These are phyloP conservation scores for Aspergillus japonicus DNA, from an alignment of 2,329 filamentous ascomycete species.

Conservation along the genomic window DNA sequence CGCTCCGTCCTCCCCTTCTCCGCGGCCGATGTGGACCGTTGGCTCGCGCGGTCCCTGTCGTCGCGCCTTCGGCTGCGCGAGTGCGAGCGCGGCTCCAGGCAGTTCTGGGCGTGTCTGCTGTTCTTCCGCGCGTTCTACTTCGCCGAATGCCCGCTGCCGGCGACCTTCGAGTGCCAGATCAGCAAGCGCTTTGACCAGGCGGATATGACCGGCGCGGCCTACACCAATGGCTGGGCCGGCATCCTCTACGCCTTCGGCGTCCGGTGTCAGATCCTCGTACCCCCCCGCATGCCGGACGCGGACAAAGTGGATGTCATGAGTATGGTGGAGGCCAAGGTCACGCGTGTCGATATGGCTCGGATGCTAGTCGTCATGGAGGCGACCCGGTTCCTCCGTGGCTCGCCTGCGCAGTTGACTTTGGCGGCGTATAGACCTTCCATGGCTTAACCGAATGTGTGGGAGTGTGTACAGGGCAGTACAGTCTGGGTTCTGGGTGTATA, in stretches of 20 bases:
- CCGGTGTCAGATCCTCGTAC: slow-evolving; percentile 28
- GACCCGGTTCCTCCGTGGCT: slow-evolving; percentile 27
- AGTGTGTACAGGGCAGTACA: too few relatives aligned
- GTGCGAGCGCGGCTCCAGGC: slow-evolving; percentile 38
- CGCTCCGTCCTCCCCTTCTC: slow-evolving; percentile 51
- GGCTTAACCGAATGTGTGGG: too few relatives aligned
- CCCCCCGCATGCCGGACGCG: slow-evolving; percentile 23
- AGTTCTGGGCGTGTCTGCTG: slow-evolving; percentile 54
- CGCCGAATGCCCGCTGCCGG: slow-evolving; percentile 52
- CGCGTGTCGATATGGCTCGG: slow-evolving; percentile 32
- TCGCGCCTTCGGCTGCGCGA: slow-evolving; percentile 41
- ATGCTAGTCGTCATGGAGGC: slow-evolving; percentile 35
- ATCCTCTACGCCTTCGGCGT: slow-evolving; percentile 34
- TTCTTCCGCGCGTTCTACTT: slow-evolving; percentile 60
- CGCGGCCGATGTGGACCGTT: slow-evolving; percentile 46
- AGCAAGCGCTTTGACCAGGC: slow-evolving; percentile 27
- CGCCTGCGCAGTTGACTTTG: background rate
- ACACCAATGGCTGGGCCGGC: slow-evolving; percentile 25
- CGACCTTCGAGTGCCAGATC: slow-evolving; percentile 44
- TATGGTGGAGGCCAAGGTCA: slow-evolving; percentile 37
- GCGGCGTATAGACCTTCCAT: too few relatives aligned
- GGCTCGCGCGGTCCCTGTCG: slow-evolving; percentile 47
- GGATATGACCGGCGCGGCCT: slow-evolving; percentile 21
- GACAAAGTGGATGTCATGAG: slow-evolving; percentile 29
- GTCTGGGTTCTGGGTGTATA: too few relatives aligned